Evolutionary conservation across 768 basidiomycete species (phyloP).

Genomic region (Hygrophoropsis aurantiaca): DNA sequence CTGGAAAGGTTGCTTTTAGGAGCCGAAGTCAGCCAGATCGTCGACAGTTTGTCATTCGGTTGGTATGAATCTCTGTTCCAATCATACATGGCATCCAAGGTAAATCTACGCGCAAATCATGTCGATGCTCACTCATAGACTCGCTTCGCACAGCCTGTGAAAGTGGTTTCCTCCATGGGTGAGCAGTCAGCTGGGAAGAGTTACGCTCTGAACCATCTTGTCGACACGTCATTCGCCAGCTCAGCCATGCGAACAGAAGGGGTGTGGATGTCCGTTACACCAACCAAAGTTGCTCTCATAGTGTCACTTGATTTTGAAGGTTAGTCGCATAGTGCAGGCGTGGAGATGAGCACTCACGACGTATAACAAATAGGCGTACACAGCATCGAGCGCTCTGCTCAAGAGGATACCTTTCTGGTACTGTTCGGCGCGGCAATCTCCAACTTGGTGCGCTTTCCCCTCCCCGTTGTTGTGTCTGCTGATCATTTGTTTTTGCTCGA

Average conservation of each 20-base stretch:
- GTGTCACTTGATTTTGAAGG: constrained; percentile 70
- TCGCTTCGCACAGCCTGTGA: constrained; percentile 46
- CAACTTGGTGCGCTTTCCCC: constrained; percentile 44
- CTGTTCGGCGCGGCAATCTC: constrained; percentile 67
- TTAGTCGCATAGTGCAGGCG: constrained; percentile 11
- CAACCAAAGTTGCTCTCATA: constrained; percentile 50
- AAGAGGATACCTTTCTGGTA: constrained; percentile 64
- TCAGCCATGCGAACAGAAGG: constrained; percentile 69
- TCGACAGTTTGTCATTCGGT: constrained; percentile 54
- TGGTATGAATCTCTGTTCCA: constrained; percentile 68
- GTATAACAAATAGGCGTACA: constrained; percentile 46
- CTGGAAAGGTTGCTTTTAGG: constrained; percentile 55
- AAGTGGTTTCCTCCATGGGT: constrained; percentile 68
- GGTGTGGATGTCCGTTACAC: constrained; percentile 68
- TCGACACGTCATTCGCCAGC: constrained; percentile 65
- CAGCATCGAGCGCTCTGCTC: constrained; percentile 61
- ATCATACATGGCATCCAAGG: constrained; percentile 61
- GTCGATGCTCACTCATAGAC: neutral
- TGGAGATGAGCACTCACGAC: neutral
- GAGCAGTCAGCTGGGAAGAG: constrained; percentile 68
- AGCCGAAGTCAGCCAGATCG: constrained; percentile 57
- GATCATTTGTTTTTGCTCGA: neutral
- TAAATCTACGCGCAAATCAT: constrained; percentile 10
- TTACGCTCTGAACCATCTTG: constrained; percentile 57
- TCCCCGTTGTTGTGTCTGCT: neutral